phyloP scores from a whole-genome alignment of 2,329 filamentous ascomycete genomes.

The Daldinia sp. region DNA sequence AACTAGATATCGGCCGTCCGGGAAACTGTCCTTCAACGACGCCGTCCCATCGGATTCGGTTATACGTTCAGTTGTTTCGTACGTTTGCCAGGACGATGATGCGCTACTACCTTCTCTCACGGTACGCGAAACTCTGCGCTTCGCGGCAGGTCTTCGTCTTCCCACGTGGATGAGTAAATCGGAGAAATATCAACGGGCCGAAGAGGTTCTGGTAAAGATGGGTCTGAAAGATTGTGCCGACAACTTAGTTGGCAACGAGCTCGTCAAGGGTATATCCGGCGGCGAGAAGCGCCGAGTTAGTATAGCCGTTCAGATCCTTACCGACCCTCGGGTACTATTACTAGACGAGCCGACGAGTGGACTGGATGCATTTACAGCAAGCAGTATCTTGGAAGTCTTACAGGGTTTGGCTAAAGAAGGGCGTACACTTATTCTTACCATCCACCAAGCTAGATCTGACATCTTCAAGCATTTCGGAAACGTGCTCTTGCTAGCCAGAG shows the following conservation, averaged over 20 bases:
- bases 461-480: constrained; percentile 76
- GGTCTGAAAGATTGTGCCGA: constrained; percentile 81
- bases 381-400: constrained; percentile 78
- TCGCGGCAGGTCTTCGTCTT: constrained; percentile 74
- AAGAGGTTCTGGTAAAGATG: constrained; percentile 77
- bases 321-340: constrained; percentile 75
- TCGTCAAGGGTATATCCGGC: constrained; percentile 80
- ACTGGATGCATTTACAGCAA: constrained; percentile 79
- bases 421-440: constrained; percentile 77
- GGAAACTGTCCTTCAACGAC: constrained; percentile 74
- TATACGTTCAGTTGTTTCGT: constrained; percentile 75
- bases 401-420: constrained; percentile 75
- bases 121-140: constrained; percentile 76
- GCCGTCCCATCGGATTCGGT: constrained; percentile 73
- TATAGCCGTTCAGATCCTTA: constrained; percentile 80
- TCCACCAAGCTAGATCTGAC: constrained; percentile 79
- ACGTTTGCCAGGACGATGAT: constrained; percentile 81
- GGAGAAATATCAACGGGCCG: constrained; percentile 73
- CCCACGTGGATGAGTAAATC: constrained; percentile 73
- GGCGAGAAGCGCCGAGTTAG: constrained; percentile 81
- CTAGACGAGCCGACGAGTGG: constrained; percentile 82
- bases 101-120: constrained; percentile 77
- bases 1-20: constrained; percentile 68
- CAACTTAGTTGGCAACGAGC: constrained; percentile 74
- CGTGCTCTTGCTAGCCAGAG: constrained; percentile 73